Conservation (phyloP, 2,329 filamentous ascomycete genomes). For the Cladosporium oxysporum region DNA sequence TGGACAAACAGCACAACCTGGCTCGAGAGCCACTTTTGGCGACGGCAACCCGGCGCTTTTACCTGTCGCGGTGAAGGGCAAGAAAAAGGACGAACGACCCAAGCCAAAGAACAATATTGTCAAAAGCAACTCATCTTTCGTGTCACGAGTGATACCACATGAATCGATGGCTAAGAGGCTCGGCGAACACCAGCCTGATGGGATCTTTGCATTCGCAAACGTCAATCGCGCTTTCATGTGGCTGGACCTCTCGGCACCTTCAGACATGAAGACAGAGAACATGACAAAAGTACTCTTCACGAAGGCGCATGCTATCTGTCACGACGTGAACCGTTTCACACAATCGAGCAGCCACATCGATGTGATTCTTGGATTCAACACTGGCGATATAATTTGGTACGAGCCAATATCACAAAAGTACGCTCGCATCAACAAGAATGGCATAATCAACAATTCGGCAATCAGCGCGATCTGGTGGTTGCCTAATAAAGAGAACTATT, state of each 20-base stretch:
- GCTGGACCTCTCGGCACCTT: slow-evolving; percentile 85
- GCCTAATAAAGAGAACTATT: slow-evolving; percentile 88
- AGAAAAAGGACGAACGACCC: slow-evolving; percentile 67
- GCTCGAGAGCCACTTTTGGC: slow-evolving; percentile 68
- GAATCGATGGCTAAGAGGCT: slow-evolving; percentile 78
- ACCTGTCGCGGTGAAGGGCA: slow-evolving; percentile 63
- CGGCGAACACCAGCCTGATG: slow-evolving; percentile 74
- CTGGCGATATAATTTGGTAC: slow-evolving; percentile 97
- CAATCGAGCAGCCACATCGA: slow-evolving; percentile 81
- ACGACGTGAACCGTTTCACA: slow-evolving; percentile 84
- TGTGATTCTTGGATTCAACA: slow-evolving; percentile 92
- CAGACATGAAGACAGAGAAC: slow-evolving; percentile 77
- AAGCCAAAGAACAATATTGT: slow-evolving; percentile 99
- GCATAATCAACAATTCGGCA: slow-evolving; percentile 81
- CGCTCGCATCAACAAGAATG: slow-evolving; percentile 94
- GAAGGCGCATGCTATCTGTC: slow-evolving; percentile 90
- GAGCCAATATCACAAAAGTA: slow-evolving; percentile 97
- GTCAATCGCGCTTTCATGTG: slow-evolving; percentile 95
- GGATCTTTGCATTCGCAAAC: slow-evolving; percentile 89
- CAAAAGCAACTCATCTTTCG: slow-evolving; percentile 98
- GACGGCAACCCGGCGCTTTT: slow-evolving; percentile 78
- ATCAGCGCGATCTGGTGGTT: slow-evolving; percentile 91
- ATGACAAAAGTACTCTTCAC: slow-evolving; percentile 96
- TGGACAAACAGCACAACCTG: slow-evolving; percentile 35
- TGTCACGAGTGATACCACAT: slow-evolving; percentile 92